Evolutionary conservation across 192 early-diverging fungal species (phyloP).

Genomic region (Coemansia sp.): DNA sequence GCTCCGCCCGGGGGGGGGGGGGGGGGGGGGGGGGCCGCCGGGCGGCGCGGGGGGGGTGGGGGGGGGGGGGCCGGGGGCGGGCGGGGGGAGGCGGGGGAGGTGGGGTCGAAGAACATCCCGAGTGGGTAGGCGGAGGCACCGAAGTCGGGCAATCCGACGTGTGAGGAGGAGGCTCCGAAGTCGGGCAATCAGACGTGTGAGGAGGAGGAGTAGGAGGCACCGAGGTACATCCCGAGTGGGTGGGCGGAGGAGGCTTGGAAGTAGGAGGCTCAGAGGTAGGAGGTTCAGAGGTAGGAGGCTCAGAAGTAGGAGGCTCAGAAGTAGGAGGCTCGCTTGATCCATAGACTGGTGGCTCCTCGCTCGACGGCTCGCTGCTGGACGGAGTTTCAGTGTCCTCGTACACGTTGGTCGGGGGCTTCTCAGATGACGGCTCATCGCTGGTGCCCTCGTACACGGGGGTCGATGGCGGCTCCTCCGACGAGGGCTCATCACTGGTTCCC

Average conservation of each 20-base stretch:
- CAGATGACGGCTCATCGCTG: constrained; percentile 24
- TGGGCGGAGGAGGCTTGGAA: constrained; percentile 21
- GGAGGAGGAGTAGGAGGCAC: constrained; percentile 6
- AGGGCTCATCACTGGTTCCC: constrained; percentile 23
- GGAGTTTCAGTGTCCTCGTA: constrained; percentile 14
- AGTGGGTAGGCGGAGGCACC: constrained; percentile 7
- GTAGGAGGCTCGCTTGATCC: constrained; percentile 11
- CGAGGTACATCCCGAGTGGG: background rate
- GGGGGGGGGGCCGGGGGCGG: background rate
- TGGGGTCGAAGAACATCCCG: constrained; percentile 5
- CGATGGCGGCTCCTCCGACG: constrained; percentile 21
- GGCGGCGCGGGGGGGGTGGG: background rate
- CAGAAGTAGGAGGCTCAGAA: background rate
- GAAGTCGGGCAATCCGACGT: constrained; percentile 5
- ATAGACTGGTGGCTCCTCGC: background rate
- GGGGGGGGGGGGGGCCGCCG: background rate
- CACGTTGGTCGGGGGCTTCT: constrained; percentile 11
- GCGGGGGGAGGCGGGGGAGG: background rate
- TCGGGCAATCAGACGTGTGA: constrained; percentile 1
- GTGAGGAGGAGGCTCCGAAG: constrained; percentile 9
- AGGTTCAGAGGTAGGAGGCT: constrained; percentile 15
- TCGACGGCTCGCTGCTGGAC: constrained; percentile 18
- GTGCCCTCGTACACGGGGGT: constrained; percentile 2
- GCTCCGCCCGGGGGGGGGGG: background rate
- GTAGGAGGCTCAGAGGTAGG: constrained; percentile 26